Conservation (phyloP, 495 filamentous ascomycete genomes). For the Cryomyces minteri region DNA sequence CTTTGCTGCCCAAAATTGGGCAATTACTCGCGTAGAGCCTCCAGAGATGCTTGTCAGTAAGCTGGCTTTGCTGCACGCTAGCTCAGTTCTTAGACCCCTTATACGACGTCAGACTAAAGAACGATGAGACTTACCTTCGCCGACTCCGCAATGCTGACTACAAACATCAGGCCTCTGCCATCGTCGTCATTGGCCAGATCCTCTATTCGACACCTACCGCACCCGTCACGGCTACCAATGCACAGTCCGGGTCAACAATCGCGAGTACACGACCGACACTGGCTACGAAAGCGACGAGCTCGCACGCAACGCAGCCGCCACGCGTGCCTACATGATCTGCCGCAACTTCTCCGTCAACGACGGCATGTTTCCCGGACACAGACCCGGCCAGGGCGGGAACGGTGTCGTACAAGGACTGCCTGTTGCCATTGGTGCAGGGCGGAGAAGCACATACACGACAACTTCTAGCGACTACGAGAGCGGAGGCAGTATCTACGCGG, state of each 20-base stretch:
- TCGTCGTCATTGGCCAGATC: conserved; percentile 89
- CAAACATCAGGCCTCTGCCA: conserved; percentile 62
- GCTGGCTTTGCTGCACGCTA: too few species aligned
- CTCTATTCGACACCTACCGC: conserved; percentile 68
- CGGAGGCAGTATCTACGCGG: conserved; percentile 20
- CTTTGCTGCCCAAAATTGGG: too few species aligned
- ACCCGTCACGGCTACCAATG: conserved; percentile 62
- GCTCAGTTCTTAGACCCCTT: too few species aligned
- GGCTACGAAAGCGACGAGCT: conserved; percentile 61
- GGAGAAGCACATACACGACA: conserved; percentile 21
- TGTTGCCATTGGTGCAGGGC: conserved; percentile 47
- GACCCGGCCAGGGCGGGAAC: conserved; percentile 52
- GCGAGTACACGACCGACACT: conserved; percentile 88
- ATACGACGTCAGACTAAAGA: too few species aligned
- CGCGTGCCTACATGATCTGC: conserved; percentile 94
- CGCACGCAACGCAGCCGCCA: conserved; percentile 87
- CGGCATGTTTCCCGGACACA: conserved; percentile 57
- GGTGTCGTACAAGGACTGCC: conserved; percentile 78
- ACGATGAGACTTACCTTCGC: too few species aligned
- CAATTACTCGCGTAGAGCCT: too few species aligned
- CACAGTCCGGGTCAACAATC: conserved; percentile 86
- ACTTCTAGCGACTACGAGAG: conserved; percentile 26
- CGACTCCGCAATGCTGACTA: too few species aligned
- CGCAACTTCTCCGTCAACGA: conserved; percentile 97
- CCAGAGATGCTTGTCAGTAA: too few species aligned